A percentile compares a stretch with the other conserved stretches of the same genome.
Evolutionary conservation across 2,329 filamentous ascomycete species (phyloP).

Genomic region (Epichloe gansuensis): DNA sequence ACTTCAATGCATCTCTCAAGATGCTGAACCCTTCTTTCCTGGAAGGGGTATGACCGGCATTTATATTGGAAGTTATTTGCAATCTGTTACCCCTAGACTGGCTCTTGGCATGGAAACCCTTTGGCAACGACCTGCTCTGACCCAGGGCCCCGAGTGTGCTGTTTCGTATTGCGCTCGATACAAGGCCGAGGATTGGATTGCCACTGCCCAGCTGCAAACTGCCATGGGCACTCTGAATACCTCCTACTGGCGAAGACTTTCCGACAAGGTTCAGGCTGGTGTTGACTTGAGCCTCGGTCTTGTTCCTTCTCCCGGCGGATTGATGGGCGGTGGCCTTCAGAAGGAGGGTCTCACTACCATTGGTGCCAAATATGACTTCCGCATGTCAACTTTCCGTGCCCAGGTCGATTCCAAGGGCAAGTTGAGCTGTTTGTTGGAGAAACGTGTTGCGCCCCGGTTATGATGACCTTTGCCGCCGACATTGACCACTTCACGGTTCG

Average conservation of each 20-base stretch:
- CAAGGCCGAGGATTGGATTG: constrained; percentile 86
- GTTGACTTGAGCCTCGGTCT: constrained; percentile 89
- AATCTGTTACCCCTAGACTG: constrained; percentile 78
- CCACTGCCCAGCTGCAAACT: constrained; percentile 70
- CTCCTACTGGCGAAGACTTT: constrained; percentile 87
- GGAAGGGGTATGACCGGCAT: constrained; percentile 92
- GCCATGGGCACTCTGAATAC: constrained; percentile 79
- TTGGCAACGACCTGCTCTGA: constrained; percentile 79
- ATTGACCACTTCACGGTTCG: constrained; percentile 92
- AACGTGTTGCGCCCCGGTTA: constrained; percentile 89
- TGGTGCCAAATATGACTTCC: constrained; percentile 97
- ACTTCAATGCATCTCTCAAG: constrained; percentile 90
- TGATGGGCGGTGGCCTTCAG: constrained; percentile 64
- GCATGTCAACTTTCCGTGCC: constrained; percentile 86
- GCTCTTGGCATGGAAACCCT: constrained; percentile 84
- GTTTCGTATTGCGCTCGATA: constrained; percentile 87
- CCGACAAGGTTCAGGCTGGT: constrained; percentile 91
- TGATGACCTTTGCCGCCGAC: constrained; percentile 89
- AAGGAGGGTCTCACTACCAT: constrained; percentile 87
- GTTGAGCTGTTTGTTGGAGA: constrained; percentile 85
- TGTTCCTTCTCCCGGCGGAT: constrained; percentile 47
- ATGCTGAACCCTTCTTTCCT: constrained; percentile 89
- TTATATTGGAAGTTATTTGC: constrained; percentile 89
- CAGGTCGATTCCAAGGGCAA: constrained; percentile 94
- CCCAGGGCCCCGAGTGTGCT: constrained; percentile 79